These are phyloP conservation scores for Vitis rupestris DNA, from an alignment of 164 flowering plant species.

Conservation along the genomic window DNA sequence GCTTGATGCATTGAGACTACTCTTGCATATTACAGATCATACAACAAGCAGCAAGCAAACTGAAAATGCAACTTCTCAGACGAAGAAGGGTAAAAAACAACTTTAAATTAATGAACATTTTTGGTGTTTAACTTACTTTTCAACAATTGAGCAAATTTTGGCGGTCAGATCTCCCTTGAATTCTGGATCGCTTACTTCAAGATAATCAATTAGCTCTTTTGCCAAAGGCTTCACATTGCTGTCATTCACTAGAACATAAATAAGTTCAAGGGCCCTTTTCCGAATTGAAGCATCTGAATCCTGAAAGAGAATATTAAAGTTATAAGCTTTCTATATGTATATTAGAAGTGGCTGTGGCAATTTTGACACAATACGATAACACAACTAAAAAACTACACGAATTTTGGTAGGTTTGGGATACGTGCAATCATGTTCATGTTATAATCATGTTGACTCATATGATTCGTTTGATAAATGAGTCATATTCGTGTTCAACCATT, in stretches of 20 bases:
- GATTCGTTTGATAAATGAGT: no score
- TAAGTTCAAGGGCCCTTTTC: constrained; percentile 94
- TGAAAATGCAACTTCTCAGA: neutral
- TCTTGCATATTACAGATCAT: neutral
- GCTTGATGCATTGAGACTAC: neutral
- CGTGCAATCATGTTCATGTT: no score
- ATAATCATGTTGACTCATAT: no score
- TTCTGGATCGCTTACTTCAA: constrained; percentile 92
- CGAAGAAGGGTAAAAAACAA: neutral
- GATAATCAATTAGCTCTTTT: constrained; percentile 89
- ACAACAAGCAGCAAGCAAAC: neutral
- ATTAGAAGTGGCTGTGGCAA: neutral
- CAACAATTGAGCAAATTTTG: constrained; percentile 95
- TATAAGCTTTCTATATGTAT: constrained; percentile 7
- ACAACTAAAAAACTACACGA: neutral
- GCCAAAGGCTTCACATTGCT: constrained; percentile 82
- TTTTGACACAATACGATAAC: neutral
- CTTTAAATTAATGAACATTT: neutral
- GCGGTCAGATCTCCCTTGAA: constrained; percentile 95
- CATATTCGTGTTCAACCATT: no score
- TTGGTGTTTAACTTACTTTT: constrained; percentile 60
- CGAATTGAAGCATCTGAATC: constrained; percentile 98
- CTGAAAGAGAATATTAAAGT: constrained; percentile 39
- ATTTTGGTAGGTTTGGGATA: no score
- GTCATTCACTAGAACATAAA: constrained; percentile 88